These are phyloP conservation scores for Phlyctochytrium planicorne DNA, from an alignment of 192 early-diverging fungal genomes.

Conservation along the genomic window DNA sequence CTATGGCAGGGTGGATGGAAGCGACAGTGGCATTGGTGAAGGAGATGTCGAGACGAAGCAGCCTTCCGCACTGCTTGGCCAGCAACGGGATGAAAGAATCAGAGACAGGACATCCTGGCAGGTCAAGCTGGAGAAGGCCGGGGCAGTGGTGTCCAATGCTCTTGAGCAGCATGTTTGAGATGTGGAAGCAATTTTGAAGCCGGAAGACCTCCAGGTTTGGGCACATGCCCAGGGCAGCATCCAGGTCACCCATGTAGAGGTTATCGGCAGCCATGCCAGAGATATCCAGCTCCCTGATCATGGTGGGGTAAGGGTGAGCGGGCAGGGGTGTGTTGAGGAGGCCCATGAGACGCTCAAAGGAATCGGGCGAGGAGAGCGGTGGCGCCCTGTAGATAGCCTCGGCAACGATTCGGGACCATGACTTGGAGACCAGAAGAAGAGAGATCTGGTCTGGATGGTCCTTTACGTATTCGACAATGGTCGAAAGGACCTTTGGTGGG, in stretches of 20 bases:
- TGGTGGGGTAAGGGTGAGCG: constrained; percentile 33
- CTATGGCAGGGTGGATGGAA: constrained; percentile 38
- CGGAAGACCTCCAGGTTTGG: constrained; percentile 39
- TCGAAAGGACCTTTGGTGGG: neutral
- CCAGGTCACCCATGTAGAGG: constrained; percentile 55
- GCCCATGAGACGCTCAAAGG: constrained; percentile 44
- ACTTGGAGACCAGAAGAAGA: constrained; percentile 32
- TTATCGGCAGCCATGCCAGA: constrained; percentile 50
- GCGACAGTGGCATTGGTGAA: constrained; percentile 48
- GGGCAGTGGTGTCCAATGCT: constrained; percentile 33
- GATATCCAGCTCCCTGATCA: constrained; percentile 50
- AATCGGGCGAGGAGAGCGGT: constrained; percentile 35
- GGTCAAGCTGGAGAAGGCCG: constrained; percentile 44
- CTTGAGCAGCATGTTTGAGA: constrained; percentile 48
- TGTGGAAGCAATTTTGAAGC: constrained; percentile 53
- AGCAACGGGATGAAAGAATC: constrained; percentile 50
- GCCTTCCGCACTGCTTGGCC: constrained; percentile 34
- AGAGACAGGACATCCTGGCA: constrained; percentile 52
- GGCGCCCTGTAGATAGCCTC: constrained; percentile 44
- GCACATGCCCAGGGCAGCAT: constrained; percentile 35
- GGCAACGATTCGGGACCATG: constrained; percentile 38
- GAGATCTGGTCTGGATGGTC: constrained; percentile 25
- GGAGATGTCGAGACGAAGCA: constrained; percentile 46
- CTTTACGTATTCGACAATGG: neutral
- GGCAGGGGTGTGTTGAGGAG: constrained; percentile 36